Evolutionary conservation across 164 flowering plant species (phyloP).

Genomic region (Sextonia rubra): DNA sequence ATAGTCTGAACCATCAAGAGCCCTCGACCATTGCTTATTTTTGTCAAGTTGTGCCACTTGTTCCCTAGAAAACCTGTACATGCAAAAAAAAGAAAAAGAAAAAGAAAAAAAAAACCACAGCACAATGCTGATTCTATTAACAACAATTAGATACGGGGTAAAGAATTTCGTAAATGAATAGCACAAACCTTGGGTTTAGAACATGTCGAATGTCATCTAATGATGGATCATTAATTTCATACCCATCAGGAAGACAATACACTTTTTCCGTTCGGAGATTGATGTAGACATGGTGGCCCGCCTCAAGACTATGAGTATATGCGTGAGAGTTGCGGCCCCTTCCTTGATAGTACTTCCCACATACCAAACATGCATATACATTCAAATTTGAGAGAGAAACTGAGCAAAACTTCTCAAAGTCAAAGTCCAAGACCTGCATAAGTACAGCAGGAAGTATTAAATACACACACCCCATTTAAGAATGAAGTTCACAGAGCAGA

Average conservation of each 20-base stretch:
- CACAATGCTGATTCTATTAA: not conserved
- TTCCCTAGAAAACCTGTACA: conserved; percentile 59
- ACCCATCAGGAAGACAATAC: conserved; percentile 98
- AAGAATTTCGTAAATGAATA: not conserved
- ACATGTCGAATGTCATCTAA: conserved; percentile 96
- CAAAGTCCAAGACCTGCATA: conserved; percentile 90
- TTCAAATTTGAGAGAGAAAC: conserved; percentile 91
- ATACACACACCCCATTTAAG: too few species aligned
- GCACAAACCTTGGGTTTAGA: conserved; percentile 72
- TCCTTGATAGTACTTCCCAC: conserved; percentile 98
- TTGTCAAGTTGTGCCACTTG: conserved; percentile 77
- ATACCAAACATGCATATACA: conserved; percentile 94
- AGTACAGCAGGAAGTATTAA: not conserved
- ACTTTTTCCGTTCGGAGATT: conserved; percentile 88
- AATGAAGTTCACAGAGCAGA: too few species aligned
- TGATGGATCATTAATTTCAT: conserved; percentile 92
- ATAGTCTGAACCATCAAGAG: conserved; percentile 97
- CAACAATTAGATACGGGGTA: too few species aligned
- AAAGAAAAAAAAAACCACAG: not conserved
- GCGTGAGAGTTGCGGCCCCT: conserved; percentile 96
- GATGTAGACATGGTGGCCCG: conserved; percentile 96
- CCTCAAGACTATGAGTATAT: conserved; percentile 96
- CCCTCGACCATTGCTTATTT: conserved; percentile 91
- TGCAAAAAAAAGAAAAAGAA: not conserved
- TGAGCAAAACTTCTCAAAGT: conserved; percentile 94